phyloP scores from a whole-genome alignment of 2,329 filamentous ascomycete species.

The Trichophaea hybrida region DNA sequence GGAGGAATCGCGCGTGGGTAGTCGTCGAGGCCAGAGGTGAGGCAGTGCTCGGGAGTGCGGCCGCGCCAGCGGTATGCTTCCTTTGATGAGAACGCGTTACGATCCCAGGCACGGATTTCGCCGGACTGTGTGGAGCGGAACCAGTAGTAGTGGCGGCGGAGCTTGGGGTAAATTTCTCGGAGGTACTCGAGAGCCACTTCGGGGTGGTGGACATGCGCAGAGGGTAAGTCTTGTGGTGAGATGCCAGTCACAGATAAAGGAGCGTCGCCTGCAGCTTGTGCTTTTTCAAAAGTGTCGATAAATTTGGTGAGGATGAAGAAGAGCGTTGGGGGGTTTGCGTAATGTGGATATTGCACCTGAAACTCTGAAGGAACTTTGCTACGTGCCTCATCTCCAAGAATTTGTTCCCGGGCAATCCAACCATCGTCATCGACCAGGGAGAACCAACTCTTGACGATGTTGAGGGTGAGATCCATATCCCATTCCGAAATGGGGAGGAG shows the following conservation, averaged over 20 bases:
- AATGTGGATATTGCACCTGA: constrained; percentile 89
- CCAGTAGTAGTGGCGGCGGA: constrained; percentile 85
- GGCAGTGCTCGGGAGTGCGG: constrained; percentile 67
- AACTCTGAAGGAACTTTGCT: constrained; percentile 92
- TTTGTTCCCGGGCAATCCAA: constrained; percentile 95
- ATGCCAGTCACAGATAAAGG: constrained; percentile 4
- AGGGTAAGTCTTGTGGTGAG: constrained; percentile 40
- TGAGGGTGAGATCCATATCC: constrained; percentile 67
- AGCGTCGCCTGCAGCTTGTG: constrained; percentile 33
- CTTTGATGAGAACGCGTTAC: constrained; percentile 71
- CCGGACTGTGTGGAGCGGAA: constrained; percentile 84
- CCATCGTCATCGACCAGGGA: constrained; percentile 91
- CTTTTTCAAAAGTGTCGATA: constrained; percentile 55
- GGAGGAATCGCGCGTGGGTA: constrained; percentile 89
- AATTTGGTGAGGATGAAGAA: constrained; percentile 80
- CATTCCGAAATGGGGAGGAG: constrained; percentile 81
- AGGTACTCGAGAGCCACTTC: constrained; percentile 58
- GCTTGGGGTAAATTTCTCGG: constrained; percentile 64
- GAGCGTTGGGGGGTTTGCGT: constrained; percentile 89
- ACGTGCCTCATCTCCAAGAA: constrained; percentile 76
- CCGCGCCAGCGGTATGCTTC: constrained; percentile 95
- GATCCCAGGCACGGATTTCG: constrained; percentile 81
- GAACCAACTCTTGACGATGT: constrained; percentile 92
- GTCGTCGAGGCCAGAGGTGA: constrained; percentile 90
- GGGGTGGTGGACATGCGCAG: constrained; percentile 51